Conservation (phyloP, 768 basidiomycete species). For the Amylocystis lapponica region DNA sequence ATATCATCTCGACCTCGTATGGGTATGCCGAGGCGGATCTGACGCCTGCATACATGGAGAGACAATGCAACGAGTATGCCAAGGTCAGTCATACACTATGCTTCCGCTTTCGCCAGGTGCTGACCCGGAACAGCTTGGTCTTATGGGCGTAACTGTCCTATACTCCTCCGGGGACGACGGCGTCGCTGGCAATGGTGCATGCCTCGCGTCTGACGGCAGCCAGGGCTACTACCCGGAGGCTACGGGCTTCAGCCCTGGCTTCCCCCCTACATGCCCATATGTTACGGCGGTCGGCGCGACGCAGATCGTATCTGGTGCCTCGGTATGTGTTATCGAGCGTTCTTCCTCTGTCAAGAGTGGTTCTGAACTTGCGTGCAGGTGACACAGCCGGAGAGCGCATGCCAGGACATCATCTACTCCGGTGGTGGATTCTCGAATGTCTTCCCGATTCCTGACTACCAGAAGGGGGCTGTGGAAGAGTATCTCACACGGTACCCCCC, state of each 20-base stretch:
- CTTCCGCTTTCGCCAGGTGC: too few relatives aligned
- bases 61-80: constrained; percentile 41
- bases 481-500: constrained; percentile 26
- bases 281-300: constrained; percentile 34
- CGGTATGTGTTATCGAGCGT: constrained; percentile 6
- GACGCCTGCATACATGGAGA: constrained; percentile 29
- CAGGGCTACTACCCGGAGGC: constrained; percentile 9
- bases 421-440: constrained; percentile 38
- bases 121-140: constrained; percentile 17
- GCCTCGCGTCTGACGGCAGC: constrained; percentile 23
- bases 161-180: constrained; percentile 40
- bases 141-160: constrained; percentile 31
- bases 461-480: constrained; percentile 22
- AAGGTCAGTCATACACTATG: constrained; percentile 17
- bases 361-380: constrained; percentile 9
- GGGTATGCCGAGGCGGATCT: constrained; percentile 30
- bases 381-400: constrained; percentile 30
- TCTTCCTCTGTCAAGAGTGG: not conserved
- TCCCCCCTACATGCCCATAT: constrained; percentile 40
- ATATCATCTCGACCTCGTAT: constrained; percentile 39
- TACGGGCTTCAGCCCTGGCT: constrained; percentile 34
- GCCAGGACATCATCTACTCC: constrained; percentile 29
- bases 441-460: constrained; percentile 32
- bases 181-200: constrained; percentile 32
- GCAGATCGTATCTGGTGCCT: constrained; percentile 25